Evolutionary conservation across 2,329 filamentous ascomycete genomes (phyloP).

Genomic region (Rasamsonia emersonii): DNA sequence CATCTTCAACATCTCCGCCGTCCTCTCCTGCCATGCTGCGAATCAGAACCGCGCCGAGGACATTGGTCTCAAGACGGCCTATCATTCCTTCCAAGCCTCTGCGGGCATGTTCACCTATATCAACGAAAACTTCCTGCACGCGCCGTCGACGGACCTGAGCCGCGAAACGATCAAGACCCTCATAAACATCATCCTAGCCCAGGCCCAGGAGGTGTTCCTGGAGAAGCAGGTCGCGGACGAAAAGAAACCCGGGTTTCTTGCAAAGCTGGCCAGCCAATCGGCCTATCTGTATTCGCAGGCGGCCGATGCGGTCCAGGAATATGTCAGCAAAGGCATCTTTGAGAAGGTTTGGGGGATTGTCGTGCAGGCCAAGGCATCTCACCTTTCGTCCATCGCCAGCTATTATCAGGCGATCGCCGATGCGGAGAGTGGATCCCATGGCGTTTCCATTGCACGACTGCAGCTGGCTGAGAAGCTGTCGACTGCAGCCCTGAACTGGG

Average conservation of each 20-base stretch:
- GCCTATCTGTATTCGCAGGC: slow-evolving; percentile 82
- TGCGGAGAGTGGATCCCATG: slow-evolving; percentile 79
- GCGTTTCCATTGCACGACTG: slow-evolving; percentile 72
- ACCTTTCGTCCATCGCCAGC: slow-evolving; percentile 78
- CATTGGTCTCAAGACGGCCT: slow-evolving; percentile 86
- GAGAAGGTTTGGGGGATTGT: slow-evolving; percentile 89
- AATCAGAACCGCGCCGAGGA: slow-evolving; percentile 89
- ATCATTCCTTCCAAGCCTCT: slow-evolving; percentile 95
- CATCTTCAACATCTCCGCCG: slow-evolving; percentile 98
- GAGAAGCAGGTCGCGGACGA: slow-evolving; percentile 91
- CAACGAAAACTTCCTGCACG: slow-evolving; percentile 98
- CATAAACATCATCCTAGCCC: slow-evolving; percentile 86
- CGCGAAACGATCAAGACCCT: slow-evolving; percentile 91
- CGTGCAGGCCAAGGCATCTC: slow-evolving; percentile 61
- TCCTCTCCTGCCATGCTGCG: slow-evolving; percentile 90
- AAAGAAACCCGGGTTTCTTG: slow-evolving; percentile 85
- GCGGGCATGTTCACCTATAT: slow-evolving; percentile 99
- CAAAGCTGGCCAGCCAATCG: slow-evolving; percentile 87
- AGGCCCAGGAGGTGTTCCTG: slow-evolving; percentile 93
- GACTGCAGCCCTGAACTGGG: slow-evolving; percentile 67
- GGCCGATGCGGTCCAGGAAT: slow-evolving; percentile 83
- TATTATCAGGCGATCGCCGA: slow-evolving; percentile 91
- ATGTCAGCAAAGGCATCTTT: slow-evolving; percentile 82
- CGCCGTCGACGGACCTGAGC: slow-evolving; percentile 91
- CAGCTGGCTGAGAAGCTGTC: slow-evolving; percentile 70